Evolutionary conservation across 805 yeast species (phyloP).

Genomic region (Sugiyamaella mastotermitis): DNA sequence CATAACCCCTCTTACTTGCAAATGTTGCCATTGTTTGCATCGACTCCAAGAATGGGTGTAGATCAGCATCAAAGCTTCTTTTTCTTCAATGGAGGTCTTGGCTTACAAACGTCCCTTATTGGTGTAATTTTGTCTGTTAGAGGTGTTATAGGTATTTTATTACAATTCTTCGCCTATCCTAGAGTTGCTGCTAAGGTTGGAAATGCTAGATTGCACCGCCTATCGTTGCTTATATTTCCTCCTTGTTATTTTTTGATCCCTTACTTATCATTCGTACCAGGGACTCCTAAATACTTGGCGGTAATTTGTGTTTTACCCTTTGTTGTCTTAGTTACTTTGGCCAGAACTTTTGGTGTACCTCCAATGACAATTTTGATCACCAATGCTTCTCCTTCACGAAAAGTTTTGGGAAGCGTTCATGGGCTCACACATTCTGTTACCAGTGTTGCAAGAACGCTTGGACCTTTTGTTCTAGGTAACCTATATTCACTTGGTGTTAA

Average conservation of each 20-base stretch:
- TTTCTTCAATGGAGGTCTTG: slow-evolving; percentile 47
- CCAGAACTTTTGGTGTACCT: slow-evolving; percentile 23
- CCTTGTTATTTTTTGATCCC: slow-evolving; percentile 43
- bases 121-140: slow-evolving; percentile 46
- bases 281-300: slow-evolving; percentile 8
- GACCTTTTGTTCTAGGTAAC: slow-evolving; percentile 23
- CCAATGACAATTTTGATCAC: slow-evolving; percentile 23
- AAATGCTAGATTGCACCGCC: slow-evolving; percentile 39
- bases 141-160: slow-evolving; percentile 47
- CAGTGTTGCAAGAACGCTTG: slow-evolving; percentile 18
- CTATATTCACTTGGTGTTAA: slow-evolving; percentile 21
- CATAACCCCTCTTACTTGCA: slow-evolving; percentile 47
- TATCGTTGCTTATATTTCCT: slow-evolving; percentile 40
- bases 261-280: slow-evolving; percentile 29
- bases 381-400: slow-evolving; percentile 22
- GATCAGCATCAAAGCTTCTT: slow-evolving; percentile 36
- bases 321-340: slow-evolving; percentile 17
- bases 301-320: slow-evolving; percentile 8
- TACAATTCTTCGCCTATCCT: slow-evolving; percentile 47
- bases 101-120: slow-evolving; percentile 41
- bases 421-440: slow-evolving; percentile 22
- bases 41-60: slow-evolving; percentile 27
- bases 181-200: slow-evolving; percentile 42
- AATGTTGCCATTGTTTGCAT: slow-evolving; percentile 49
- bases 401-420: slow-evolving; percentile 23